These are phyloP conservation scores for Umbilicus rupestris DNA, from an alignment of 164 flowering plant genomes.

Conservation along the genomic window DNA sequence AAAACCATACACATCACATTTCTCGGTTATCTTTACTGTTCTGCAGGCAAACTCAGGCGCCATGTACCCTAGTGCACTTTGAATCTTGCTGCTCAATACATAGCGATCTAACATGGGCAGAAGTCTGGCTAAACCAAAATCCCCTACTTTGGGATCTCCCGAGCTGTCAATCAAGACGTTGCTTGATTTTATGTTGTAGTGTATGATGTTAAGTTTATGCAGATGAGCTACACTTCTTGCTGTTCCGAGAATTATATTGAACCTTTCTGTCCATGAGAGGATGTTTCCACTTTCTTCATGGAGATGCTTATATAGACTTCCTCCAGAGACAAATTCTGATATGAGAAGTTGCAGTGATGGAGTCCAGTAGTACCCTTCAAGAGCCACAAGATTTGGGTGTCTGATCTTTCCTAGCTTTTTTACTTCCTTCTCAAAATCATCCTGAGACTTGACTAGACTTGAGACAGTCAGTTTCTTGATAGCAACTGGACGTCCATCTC, in stretches of 20 bases:
- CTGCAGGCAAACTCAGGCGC: slow-evolving; percentile 94
- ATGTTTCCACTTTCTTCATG: slow-evolving; percentile 43
- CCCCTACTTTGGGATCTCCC: slow-evolving; percentile 73
- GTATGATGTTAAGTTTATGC: slow-evolving; percentile 58
- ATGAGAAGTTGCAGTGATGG: slow-evolving; percentile 81
- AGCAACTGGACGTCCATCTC: slow-evolving; percentile 71
- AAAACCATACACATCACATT: slow-evolving; percentile 88
- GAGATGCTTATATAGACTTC: slow-evolving; percentile 68
- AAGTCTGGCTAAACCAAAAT: slow-evolving; percentile 74
- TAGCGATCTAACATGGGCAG: slow-evolving; percentile 79
- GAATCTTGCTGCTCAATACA: slow-evolving; percentile 84
- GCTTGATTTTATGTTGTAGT: slow-evolving; percentile 80
- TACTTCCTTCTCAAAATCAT: slow-evolving; percentile 82
- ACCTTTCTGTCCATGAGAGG: slow-evolving; percentile 77
- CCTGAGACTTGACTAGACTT: slow-evolving; percentile 75
- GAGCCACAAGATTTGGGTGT: slow-evolving; percentile 63
- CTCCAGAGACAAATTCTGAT: slow-evolving; percentile 59
- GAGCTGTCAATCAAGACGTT: slow-evolving; percentile 60
- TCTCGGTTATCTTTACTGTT: slow-evolving; percentile 82
- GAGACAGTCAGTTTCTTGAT: slow-evolving; percentile 84
- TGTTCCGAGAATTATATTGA: slow-evolving; percentile 67
- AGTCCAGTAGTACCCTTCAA: slow-evolving; percentile 96
- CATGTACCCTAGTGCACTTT: slow-evolving; percentile 97
- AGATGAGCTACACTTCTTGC: slow-evolving; percentile 75
- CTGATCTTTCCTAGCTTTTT: slow-evolving; percentile 63